Evolutionary conservation across 768 basidiomycete species (phyloP), one percentile per base, ranked within the genome.

Genomic region (Tricholoma flavovirens): DNA sequence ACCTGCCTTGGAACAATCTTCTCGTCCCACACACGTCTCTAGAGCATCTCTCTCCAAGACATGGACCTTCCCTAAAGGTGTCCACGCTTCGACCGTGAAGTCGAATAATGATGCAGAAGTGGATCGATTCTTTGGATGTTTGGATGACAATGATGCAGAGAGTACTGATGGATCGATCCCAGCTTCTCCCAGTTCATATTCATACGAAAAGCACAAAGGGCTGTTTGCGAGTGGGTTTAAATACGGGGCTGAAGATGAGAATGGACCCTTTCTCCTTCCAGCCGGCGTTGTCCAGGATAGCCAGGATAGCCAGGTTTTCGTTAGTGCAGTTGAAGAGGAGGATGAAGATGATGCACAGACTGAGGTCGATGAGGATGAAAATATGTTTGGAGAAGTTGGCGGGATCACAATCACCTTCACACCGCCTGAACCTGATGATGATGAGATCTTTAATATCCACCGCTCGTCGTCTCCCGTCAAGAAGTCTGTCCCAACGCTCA

Each of bases 401-500:
- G 89, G 88, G 5, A 87, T 91, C 65, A 83, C 78, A 58, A 89
- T 90, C 61, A 86, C 78, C 3, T 89, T 90, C 59, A 83, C 81
- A 3, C 80, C 84, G 17, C 84, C 88, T n/a, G 71, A 66, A 10
- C 75, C 75, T 22, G 74, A 74, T 36, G 67, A 74, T 36, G 67
- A 68, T 22, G 66, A 66, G 22, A 62, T 59, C 15, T 56, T 63
- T 29, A 65, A 71, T 11, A 62, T 63, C 32, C 71, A 71, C 53
- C 65, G 71, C 24, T 63, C 64, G 22, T 40, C 69, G 45, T 64
- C 69, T 15, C 67, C 71, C 51, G 57, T 61, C 5, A 56, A 51
- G 30, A 69, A 68, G 50, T 57, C 65, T 7, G 61, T 74, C 35
- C 73, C 74, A 11, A 69, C 67, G 5, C 57, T 75, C 30, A 65